Base-by-base conservation (phyloP, 2,329 filamentous ascomycete species). In the Botrytis fragariae region DNA sequence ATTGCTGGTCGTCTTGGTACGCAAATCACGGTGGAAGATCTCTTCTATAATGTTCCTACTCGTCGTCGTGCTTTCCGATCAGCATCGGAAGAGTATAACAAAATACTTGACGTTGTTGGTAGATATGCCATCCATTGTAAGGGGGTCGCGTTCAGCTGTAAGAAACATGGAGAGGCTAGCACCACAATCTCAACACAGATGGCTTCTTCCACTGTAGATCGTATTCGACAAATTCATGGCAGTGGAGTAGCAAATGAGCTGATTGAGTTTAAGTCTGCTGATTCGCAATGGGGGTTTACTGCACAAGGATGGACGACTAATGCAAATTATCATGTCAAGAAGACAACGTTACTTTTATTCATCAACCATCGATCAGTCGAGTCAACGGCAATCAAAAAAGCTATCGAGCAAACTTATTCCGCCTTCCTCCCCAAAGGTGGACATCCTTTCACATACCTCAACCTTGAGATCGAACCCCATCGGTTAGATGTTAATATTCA, bases 401-500 rank as follows among this genome's bases (percentile, higher is more conserved):
- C 93, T 1, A 82, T 99, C 5, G 96, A 99, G 82, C 94, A 97
- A 80, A 94, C 92, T 0, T 99, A 98, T 81, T 87, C 91, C 16
- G 85, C 88, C 1, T 98, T 97, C 76, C 84, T 99, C 6, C 96
- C 96, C 0, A 99, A 98, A 83, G 94, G 93, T 48, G 94, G 94
- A 2, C 96, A 97, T 80, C 96, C 96, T 0, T 99, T 98, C 81
- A 86, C 95, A 73, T 99, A 99, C 80, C 86, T 99, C 39, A 96
- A 92, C 80, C 87, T 99, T 3, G 93, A 97, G 74, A 97, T 99
- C 73, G 95, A 98, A 78, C 95, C 96, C 1, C 90, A 92, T 39
- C 88, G 95, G 71, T 94, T 99, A 6, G 96, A 99, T 81, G 97
- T 99, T 80, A 99, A 99, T 78, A 92, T 99, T 0, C 96, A 99